Base-by-base conservation (phyloP, 2,329 filamentous ascomycete genomes). In the Fonsecaea monophora region DNA sequence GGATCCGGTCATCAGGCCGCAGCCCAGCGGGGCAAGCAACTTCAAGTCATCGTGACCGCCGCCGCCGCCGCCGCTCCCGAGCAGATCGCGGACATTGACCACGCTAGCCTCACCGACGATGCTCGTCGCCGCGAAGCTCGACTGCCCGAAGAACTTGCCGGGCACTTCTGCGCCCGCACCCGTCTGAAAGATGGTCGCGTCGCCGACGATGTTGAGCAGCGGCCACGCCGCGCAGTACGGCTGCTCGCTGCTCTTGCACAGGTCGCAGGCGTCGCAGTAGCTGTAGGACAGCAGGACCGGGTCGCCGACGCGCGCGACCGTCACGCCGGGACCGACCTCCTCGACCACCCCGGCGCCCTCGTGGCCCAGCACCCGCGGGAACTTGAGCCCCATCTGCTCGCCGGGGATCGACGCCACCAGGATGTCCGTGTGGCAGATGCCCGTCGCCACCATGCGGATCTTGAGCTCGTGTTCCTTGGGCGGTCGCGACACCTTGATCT, bases 391-490 rank as follows among this genome's bases (percentile, higher is more conserved):
- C 3, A 15, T 74, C 1, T 75, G 74, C 9, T 73, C 74, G 10
- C 74, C 75, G 9, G 74, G 77, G 8, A 70, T 53, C 25, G 79
- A 77, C 2, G 81, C 83, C 60, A 84, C 80, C 34, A 82, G 74
- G 9, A 85, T 72, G 68, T 87, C 85, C 0, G 84, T 85, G 66
- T 87, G 85, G 68, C 85, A 87, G 58, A 87, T 80, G 0, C 85
- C 85, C 0, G 81, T 81, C 0, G 85, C 83, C 0, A 85, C 77
- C 65, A 87, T 82, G 50, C 84, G 82, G 3, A 87, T 80, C 1
- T 86, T 75, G 1, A 86, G 74, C 73, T 87, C 85, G 35, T 84
- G 40, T 30, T 59, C 66, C 13, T 63, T 55, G 30, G 63, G 62
- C 18, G 45, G n/a, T 38, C 63, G 63, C 0, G 35, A 15, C 2